Conservation (phyloP, 495 filamentous ascomycete species). For the Hypomontagnella monticulosa region DNA sequence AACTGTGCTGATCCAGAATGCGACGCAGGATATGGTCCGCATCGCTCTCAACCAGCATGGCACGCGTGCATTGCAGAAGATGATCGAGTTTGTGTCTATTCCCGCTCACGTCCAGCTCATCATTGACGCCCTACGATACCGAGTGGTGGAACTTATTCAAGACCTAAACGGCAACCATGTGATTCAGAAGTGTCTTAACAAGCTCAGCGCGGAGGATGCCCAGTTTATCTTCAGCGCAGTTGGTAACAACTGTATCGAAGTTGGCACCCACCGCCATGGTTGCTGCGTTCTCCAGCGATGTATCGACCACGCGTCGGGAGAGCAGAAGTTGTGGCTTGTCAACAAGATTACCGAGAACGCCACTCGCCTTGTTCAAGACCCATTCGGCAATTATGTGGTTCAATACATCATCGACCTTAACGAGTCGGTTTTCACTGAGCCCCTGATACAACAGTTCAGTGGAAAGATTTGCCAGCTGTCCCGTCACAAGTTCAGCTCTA, state of each 20-base stretch:
- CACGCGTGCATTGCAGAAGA: conserved; percentile 95
- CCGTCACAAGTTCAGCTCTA: conserved; percentile 98
- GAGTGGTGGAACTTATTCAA: conserved; percentile 92
- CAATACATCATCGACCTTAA: conserved; percentile 97
- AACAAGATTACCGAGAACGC: conserved; percentile 83
- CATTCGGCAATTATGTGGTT: conserved; percentile 97
- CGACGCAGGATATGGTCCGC: conserved; percentile 81
- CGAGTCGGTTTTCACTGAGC: conserved; percentile 83
- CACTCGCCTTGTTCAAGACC: conserved; percentile 87
- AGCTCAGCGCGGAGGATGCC: conserved; percentile 79
- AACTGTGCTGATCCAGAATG: conserved; percentile 89
- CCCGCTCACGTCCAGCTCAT: conserved; percentile 80
- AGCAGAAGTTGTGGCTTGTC: conserved; percentile 88
- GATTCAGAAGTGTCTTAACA: conserved; percentile 98
- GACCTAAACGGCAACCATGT: conserved; percentile 98
- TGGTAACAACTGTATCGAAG: conserved; percentile 81
- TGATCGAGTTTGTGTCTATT: conserved; percentile 95
- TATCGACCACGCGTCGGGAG: conserved; percentile 93
- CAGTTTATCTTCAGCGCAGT: conserved; percentile 98
- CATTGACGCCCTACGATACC: conserved; percentile 76
- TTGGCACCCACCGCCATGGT: conserved; percentile 96
- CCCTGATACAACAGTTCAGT: conserved; percentile 78
- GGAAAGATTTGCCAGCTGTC: conserved; percentile 80
- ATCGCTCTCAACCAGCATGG: conserved; percentile 98
- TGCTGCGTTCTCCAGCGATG: conserved; percentile 98